Percentiles rank a stretch among this genome's conserved stretches.
phyloP scores from a whole-genome alignment of 2,329 filamentous ascomycete genomes.

The Tolypocladium ovalisporum region DNA sequence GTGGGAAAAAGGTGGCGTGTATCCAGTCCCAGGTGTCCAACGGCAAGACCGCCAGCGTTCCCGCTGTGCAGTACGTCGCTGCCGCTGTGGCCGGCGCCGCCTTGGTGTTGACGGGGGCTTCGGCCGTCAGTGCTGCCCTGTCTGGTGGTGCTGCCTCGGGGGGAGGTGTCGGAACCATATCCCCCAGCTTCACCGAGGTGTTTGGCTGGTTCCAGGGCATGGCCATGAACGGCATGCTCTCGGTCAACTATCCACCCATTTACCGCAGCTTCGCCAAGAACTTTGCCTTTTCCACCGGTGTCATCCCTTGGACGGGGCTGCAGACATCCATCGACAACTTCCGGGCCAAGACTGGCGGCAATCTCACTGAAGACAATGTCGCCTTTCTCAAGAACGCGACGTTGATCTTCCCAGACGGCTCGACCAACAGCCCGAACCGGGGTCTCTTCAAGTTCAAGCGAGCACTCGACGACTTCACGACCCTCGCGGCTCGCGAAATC shows the following conservation, averaged over 20 bases:
- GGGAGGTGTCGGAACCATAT: conserved; percentile 52
- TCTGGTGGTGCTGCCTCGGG: conserved; percentile 33
- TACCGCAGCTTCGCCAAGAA: conserved; percentile 88
- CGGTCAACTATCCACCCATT: conserved; percentile 74
- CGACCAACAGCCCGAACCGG: conserved; percentile 30
- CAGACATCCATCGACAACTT: conserved; percentile 79
- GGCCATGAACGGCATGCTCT: conserved; percentile 94
- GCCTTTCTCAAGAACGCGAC: conserved; percentile 64
- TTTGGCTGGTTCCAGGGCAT: conserved; percentile 87
- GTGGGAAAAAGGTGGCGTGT: conserved; percentile 60
- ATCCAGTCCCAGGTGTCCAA: conserved; percentile 74
- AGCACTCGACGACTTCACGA: conserved; percentile 30
- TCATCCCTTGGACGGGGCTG: conserved; percentile 74
- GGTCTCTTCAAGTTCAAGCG: conserved; percentile 42
- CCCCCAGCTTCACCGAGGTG: conserved; percentile 77
- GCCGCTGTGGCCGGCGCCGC: conserved; percentile 80
- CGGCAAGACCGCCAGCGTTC: conserved; percentile 67
- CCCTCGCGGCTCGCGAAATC: conserved; percentile 43
- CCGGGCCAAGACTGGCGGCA: conserved; percentile 69
- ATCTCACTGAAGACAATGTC: conserved; percentile 72
- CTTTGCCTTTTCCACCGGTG: conserved; percentile 81
- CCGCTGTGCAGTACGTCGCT: conserved; percentile 73
- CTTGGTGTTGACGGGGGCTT: conserved; percentile 59
- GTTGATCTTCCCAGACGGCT: conserved; percentile 56
- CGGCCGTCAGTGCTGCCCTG: conserved; percentile 53